Evolutionary conservation across 2,329 filamentous ascomycete genomes (phyloP), one percentile per base, ranked within the genome.

Genomic region (Delphinella strobiligena): DNA sequence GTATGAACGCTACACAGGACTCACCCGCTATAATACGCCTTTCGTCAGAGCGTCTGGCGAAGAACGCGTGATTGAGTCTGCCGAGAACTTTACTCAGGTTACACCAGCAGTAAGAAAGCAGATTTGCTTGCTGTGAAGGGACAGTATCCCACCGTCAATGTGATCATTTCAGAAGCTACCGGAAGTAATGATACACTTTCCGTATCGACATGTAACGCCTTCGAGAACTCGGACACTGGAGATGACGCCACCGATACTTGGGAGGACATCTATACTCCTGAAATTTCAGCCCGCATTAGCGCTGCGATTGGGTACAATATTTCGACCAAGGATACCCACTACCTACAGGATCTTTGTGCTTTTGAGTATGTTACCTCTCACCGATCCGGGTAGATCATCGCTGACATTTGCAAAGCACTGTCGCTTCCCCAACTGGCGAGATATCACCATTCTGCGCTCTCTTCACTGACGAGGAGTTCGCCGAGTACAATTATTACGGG

Each of bases 281-380:
- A 74, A 0, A 83, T 94, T 47, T 70, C 72, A n/a, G 59, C 68
- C 2, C 75, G 84, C 5, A 61, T 94, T 31, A 86, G 88, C 54
- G 51, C 62, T 11, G 74, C 80, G 44, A 67, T 95, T 0, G 81
- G 82, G 2, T 78, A 74, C 4, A 75, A 81, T 45, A 58, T 94
- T 31, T 74, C 71, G 2, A 54, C 67, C 10, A 53, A 63, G 1
- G 78, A 89, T 24, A 74, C 78, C 1, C 65, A 87, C 41, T 73
- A 71, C 42, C 56, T 95, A 24, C 94, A 95, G 86, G 86, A 94
- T 51, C 67, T 94, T 44, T 95, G 88, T 53, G 80, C 88, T 0
- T 94, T 86, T 61, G 72, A 81, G 49, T 89, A 84, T 0, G n/a
- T n/a, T n/a, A n/a, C n/a, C n/a, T n/a, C n/a, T n/a, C n/a, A n/a